phyloP scores from a whole-genome alignment of 2,329 filamentous ascomycete species.

The Chaetomium sp. region DNA sequence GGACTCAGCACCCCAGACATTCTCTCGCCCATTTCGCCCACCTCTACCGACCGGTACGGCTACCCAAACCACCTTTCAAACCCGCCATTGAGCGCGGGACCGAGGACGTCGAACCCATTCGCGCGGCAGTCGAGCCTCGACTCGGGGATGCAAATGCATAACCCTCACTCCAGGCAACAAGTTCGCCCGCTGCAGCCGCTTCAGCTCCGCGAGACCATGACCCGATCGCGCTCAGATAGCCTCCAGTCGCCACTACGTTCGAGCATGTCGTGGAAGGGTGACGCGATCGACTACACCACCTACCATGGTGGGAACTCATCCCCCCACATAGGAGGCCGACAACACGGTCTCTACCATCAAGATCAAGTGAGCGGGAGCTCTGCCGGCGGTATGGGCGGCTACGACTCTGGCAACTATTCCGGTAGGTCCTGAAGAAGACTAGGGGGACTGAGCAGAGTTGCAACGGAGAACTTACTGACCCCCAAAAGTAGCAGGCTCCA shows the following conservation, averaged over 20 bases:
- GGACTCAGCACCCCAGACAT: slow-evolving; percentile 56
- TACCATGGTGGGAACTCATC: slow-evolving; percentile 52
- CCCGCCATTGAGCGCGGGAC: slow-evolving; percentile 50
- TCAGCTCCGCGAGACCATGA: slow-evolving; percentile 60
- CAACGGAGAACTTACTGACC: not conserved
- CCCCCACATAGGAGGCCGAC: slow-evolving; percentile 50
- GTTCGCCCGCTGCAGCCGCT: slow-evolving; percentile 60
- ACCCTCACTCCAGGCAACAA: slow-evolving; percentile 48
- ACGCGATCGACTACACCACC: slow-evolving; percentile 58
- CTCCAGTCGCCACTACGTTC: slow-evolving; percentile 61
- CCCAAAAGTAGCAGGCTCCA: slow-evolving; percentile 41
- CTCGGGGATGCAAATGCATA: slow-evolving; percentile 49
- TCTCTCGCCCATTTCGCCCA: slow-evolving; percentile 59
- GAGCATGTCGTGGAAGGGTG: slow-evolving; percentile 65
- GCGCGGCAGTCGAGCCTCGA: slow-evolving; percentile 53
- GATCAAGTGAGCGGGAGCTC: slow-evolving; percentile 49
- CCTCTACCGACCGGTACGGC: slow-evolving; percentile 57
- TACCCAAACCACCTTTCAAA: slow-evolving; percentile 52
- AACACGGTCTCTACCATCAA: slow-evolving; percentile 54
- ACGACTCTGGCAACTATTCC: slow-evolving; percentile 56
- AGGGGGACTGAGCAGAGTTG: too few species aligned
- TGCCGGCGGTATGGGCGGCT: slow-evolving; percentile 46
- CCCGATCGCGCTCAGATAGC: slow-evolving; percentile 58
- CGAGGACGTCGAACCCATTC: slow-evolving; percentile 56
- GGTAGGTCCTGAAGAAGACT: slow-evolving; percentile 44